These are phyloP conservation scores for Durusdinium trenchii DNA, from an alignment of 73 alveolate species.

Conservation along the genomic window DNA sequence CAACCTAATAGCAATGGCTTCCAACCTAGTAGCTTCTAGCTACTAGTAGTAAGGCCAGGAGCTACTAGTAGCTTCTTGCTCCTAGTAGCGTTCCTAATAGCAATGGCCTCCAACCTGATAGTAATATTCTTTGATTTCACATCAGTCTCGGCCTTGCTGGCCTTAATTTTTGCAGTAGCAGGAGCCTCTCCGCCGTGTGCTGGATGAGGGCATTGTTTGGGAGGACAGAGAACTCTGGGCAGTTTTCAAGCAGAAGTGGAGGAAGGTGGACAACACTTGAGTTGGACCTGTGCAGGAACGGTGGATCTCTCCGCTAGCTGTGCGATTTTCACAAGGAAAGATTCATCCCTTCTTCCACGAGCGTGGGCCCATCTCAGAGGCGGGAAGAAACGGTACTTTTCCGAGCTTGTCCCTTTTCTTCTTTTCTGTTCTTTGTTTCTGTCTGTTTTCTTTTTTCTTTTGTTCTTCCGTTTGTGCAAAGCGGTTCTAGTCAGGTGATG, in stretches of 20 bases:
- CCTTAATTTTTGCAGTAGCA: not conserved
- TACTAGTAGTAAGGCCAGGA: no score
- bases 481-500: conserved; percentile 65
- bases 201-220: conserved; percentile 95
- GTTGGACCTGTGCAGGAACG: conserved; percentile 32
- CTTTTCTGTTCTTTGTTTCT: no score
- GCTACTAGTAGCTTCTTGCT: no score
- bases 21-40: no score
- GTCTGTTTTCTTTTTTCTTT: not conserved
- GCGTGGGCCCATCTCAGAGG: conserved; percentile 96
- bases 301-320: conserved; percentile 94
- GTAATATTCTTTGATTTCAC: not conserved
- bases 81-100: no score
- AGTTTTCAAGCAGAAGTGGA: not conserved
- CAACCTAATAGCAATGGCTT: no score
- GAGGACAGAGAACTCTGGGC: not conserved
- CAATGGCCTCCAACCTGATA: not conserved
- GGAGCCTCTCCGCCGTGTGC: conserved; percentile 91
- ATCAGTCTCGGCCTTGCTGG: not conserved
- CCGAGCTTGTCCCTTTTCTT: not conserved
- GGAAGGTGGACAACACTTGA: not conserved
- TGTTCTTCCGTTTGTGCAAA: not conserved
- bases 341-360: conserved; percentile 95
- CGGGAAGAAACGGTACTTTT: not conserved
- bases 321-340: conserved; percentile 95